Evolutionary conservation across 1,284 basidiomycete species (phyloP), one percentile per base, ranked within the genome.

Genomic region (Porodaedalea pini): DNA sequence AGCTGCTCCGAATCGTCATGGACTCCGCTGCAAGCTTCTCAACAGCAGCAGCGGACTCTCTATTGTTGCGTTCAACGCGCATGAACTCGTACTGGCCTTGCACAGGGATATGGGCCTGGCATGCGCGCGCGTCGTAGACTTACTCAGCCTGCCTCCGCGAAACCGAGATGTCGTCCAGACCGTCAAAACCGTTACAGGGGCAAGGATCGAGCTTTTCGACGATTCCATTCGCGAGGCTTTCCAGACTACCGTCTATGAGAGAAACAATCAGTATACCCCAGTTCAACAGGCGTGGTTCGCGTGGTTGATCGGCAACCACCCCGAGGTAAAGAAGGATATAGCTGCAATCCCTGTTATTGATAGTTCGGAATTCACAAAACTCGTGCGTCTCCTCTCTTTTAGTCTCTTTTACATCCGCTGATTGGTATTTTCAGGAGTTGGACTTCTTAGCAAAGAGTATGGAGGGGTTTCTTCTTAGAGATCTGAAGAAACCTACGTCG

Each of bases 271-370:
- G 6, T 3, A 10, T 8, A 23, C 2, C 8, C 44, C 51, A 1
- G 53, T 27, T 10, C 32, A 56, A 21, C 40, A 51, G 23, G 53
- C 58, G 4, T 59, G 58, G 58, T 41, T 59, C 8, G 58, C 58
- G 2, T 29, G 27, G 23, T 23, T 15, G 0, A 45, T 59, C 25
- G 58, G 53, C 7, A 39, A n/a, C 21, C 36, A 34, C 27, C 36
- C 27, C 2, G 29, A 43, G 2, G 27, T 25, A 13, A 21, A 40
- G 31, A 13, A 4, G 19, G 4, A 54, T 31, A 1, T 58, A 8
- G 23, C 15, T 6, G n/a, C 13, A 7, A 40, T 58, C 17, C 27
- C 37, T 17, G 19, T 21, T 5, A 58, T 58, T 25, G 32, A 58
- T 31, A 50, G 34, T 21, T 23, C 36, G 7, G 27, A 27, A 4